Evolutionary conservation across 176 grass and related monocot genomes (phyloP), one percentile per base, ranked within the genome.

Genomic region (Cocos nucifera): DNA sequence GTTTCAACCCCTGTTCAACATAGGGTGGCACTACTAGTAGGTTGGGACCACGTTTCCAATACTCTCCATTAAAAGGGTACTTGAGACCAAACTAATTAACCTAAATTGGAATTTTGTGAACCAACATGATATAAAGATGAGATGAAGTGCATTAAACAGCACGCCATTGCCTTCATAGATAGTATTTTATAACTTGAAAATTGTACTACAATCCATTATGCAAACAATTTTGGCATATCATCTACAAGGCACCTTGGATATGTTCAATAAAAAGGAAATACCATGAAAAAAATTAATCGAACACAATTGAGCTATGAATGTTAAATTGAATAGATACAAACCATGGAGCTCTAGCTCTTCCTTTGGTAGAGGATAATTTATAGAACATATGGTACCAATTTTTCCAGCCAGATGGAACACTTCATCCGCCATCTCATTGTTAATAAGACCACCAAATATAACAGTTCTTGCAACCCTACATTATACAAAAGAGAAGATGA

Each of bases 391-490:
- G 12, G 73, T 61, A 61, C 84, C 87, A 53, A 85, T 64, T 71
- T 87, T 76, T 62, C 78, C 78, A 91, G 87, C 81, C 58, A 54
- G 82, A 78, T 63, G 76, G 56, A 97, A 81, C 69, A 97, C 81
- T 75, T 97, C 81, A 10, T 39, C 83, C 15, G 93, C 81, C 75
- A 79, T 82, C 50, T 81, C 68, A 61, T 68, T 80, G 73, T 85
- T 81, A 67, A 4, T 59, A 65, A 91, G 59, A n/a, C 79, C 88
- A 63, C 87, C 81, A 67, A 88, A 85, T 81, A 97, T 90, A 39
- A 97, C 87, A 3, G 87, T 88, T 82, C 86, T 88, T 28, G 87
- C 93, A 70, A 92, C 67, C 84, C 87, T 97, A 78, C 15, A 53
- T 20, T 4, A 61, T 24, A 66, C 53, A 22, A 58, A 55, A 62